Evolutionary conservation across 179 eudicot genomes (phyloP), one percentile per base, ranked within the genome.

Genomic region (Camellia oleifera): DNA sequence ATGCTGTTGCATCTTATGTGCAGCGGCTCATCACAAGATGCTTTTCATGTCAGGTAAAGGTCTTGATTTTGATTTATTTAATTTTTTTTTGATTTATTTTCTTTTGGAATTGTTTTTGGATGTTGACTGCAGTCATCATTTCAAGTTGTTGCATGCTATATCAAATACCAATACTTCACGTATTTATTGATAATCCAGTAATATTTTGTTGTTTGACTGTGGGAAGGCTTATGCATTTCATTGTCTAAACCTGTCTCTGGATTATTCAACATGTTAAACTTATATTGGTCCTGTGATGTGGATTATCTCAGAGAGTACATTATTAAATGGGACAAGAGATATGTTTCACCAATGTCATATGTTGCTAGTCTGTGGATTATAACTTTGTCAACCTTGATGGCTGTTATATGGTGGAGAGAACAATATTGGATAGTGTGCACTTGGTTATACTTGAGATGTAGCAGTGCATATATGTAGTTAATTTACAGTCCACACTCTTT

Each of bases 1-100:
- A 86, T 87, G 93, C 84, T 18, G 90, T 90, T 1, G 88, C 90
- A 48, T 77, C 81, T 53, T 89, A 87, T 62, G 89, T 90, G 50
- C 80, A 87, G 83, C 82, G 79, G 50, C 93, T 90, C 77, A 88
- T 90, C 75, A 67, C 79, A 3, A 80, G 77, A 18, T 87, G 89
- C 72, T 69, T 89, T 77, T 82, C 90, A 46, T 90, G 93, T 83
- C 78, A 86, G 92, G 93, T 90, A 42, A 44, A 86, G 20, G 14
- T 32, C 78, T 32, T 50, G 45, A 42, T 50, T 65, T 71, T 76
- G n/a, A 5, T n/a, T 23, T 56, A 8, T 57, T 66, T 42, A 62
- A 26, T 20, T 26, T 64, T 15, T 48, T 54, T 7, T 2, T n/a
- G 4, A 63, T 17, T 13, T 17, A 66, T 77, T 66, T 14, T 42